Conservation (phyloP, 2,329 filamentous ascomycete genomes). For the Pyrenochaeta sp. region DNA sequence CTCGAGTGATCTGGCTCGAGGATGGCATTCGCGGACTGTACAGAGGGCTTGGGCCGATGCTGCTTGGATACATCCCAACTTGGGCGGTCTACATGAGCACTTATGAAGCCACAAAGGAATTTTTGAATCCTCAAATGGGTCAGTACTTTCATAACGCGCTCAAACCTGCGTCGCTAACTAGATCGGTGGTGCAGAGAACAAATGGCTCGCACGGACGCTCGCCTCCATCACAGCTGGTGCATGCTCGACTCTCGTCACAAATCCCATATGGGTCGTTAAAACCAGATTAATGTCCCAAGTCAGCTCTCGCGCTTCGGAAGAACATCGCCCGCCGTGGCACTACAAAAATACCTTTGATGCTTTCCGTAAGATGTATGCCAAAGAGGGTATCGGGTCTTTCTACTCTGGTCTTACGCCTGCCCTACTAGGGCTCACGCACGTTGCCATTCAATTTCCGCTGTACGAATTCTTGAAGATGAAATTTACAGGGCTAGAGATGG, state of each 20-base stretch:
- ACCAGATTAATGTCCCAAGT: slow-evolving; percentile 97
- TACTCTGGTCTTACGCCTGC: slow-evolving; percentile 95
- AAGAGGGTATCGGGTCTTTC: slow-evolving; percentile 87
- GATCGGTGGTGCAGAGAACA: slow-evolving; percentile 63
- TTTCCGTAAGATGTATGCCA: slow-evolving; percentile 92
- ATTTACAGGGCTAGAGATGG: slow-evolving; percentile 91
- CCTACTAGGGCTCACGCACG: slow-evolving; percentile 88
- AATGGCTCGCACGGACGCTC: slow-evolving; percentile 81
- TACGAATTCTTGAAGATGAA: slow-evolving; percentile 92
- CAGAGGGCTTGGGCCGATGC: slow-evolving; percentile 89
- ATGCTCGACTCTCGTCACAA: slow-evolving; percentile 92
- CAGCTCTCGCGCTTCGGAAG: slow-evolving; percentile 62
- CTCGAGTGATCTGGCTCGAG: slow-evolving; percentile 82
- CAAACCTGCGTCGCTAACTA: slow-evolving; percentile 18
- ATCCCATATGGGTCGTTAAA: slow-evolving; percentile 99
- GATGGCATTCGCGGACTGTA: slow-evolving; percentile 93
- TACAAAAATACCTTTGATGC: slow-evolving; percentile 91
- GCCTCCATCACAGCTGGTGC: slow-evolving; percentile 90
- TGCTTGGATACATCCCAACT: slow-evolving; percentile 93
- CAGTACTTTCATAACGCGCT: slow-evolving; percentile 8
- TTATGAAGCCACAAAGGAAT: slow-evolving; percentile 87
- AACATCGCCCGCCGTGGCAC: slow-evolving; percentile 79
- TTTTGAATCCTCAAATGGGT: slow-evolving; percentile 71
- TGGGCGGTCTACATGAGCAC: slow-evolving; percentile 99
- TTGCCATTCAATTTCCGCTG: slow-evolving; percentile 95